Conservation (phyloP, 2,329 filamentous ascomycete species). For the Dichotomopilus funicola region DNA sequence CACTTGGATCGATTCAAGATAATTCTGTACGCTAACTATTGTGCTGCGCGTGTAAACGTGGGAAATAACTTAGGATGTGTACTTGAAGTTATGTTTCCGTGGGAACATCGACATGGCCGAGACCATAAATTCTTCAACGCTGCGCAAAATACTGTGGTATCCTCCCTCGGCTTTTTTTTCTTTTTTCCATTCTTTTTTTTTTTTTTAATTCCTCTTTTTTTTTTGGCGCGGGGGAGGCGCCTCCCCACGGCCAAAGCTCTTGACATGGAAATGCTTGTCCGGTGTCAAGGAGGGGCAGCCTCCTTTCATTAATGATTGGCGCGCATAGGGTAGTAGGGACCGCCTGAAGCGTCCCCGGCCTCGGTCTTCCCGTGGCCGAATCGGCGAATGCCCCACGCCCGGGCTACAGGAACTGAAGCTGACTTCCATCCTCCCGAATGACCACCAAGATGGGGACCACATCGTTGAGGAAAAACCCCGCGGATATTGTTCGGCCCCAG, state of each 20-base stretch:
- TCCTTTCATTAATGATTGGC: conserved; percentile 6
- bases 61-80: no score
- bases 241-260: neutral
- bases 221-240: no score
- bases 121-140: no score
- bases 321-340: conserved; percentile 1
- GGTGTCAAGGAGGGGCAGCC: neutral
- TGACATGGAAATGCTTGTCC: neutral
- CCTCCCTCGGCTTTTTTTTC: neutral
- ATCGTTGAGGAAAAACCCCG: neutral
- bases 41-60: no score
- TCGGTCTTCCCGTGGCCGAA: conserved; percentile 16
- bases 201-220: neutral
- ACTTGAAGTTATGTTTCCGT: no score
- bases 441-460: neutral
- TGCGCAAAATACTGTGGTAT: no score
- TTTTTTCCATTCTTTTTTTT: neutral
- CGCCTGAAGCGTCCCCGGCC: conserved; percentile 3
- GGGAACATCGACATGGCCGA: no score
- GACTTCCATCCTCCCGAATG: no score
- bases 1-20: no score
- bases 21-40: no score
- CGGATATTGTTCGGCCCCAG: neutral
- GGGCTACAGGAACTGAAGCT: neutral
- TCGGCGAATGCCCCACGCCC: neutral